Base-by-base conservation (phyloP, 78 protist genomes). In the Dictyostelium brefeldianum region DNA sequence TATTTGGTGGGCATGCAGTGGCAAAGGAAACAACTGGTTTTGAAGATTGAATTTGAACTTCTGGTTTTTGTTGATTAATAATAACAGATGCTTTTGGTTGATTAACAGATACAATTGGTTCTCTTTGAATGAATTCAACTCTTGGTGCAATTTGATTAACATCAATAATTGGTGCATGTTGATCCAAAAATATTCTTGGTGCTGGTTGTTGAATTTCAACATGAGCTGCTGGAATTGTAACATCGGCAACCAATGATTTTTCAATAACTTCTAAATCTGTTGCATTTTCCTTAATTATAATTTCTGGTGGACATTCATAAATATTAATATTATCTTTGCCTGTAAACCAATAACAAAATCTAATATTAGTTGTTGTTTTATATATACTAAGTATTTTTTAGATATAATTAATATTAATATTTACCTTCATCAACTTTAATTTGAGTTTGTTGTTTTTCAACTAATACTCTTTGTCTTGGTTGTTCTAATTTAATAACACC, bases 111-210 rank as follows among this genome's bases (percentile, higher is more conserved):
- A 87, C 93, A 29, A 87, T 77, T 87, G 93, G 93, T 36, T 87
- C 93, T 48, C 84, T 56, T 77, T 87, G 93, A 48, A 87, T 62
- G 69, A 87, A 87, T 51, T 87, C 93, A 29, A 87, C 73, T 51
- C 84, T 56, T 74, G 93, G 93, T 10, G 93, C 84, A 2, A 77
- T 22, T 65, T 74, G 83, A 57, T 77, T 87, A 17, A 87, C 84
- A 64, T 87, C 93, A 70, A 87, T 77, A 27, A 87, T 87, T 59
- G 93, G 93, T 9, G 93, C 93, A 62, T 87, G 93, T 77, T 87
- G 93, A 18, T 87, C 93, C 47, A 87, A 77, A 70, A 77, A 87
- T 15, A 87, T 73, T 31, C 84, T 31, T 48, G 93, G 93, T 59
- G 93, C 81, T 77, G 93, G 93, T 62, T 85, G 93, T 48, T 77